A percentile compares a stretch with the other conserved stretches of the same genome.
These are phyloP conservation scores for Solanum chilense DNA, from an alignment of 257 asterid species.

Conservation along the genomic window DNA sequence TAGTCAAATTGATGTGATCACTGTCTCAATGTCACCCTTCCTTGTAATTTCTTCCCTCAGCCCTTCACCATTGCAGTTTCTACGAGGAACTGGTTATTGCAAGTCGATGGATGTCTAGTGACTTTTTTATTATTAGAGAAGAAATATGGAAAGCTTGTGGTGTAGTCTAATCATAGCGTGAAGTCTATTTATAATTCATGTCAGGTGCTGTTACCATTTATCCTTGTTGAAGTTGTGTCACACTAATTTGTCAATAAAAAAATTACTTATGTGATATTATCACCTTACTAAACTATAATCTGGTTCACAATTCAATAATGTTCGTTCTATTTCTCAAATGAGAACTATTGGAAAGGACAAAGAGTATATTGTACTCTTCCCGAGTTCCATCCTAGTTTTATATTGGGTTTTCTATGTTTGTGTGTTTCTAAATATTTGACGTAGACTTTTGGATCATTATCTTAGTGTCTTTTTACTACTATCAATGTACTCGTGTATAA, in stretches of 20 bases:
- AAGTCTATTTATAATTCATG: not conserved
- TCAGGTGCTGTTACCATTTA: not conserved
- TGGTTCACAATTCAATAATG: not conserved
- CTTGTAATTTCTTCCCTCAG: not conserved
- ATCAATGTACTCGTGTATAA: not conserved
- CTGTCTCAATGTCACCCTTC: not conserved
- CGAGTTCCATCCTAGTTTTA: not conserved
- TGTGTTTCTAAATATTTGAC: not conserved
- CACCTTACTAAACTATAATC: not conserved
- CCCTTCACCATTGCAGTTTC: not conserved
- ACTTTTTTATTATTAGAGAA: not conserved
- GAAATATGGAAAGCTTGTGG: not conserved
- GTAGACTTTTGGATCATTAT: not conserved
- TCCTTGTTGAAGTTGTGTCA: not conserved
- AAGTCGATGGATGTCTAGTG: not conserved
- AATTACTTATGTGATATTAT: not conserved
- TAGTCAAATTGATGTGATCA: not conserved
- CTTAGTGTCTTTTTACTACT: not conserved
- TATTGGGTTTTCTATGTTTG: not conserved
- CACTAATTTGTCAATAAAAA: not conserved
- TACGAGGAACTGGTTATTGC: not conserved
- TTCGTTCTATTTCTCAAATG: not conserved
- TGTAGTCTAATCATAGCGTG: not conserved
- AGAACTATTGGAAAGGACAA: not conserved
- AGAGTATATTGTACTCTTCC: not conserved